Conservation (phyloP, 768 basidiomycete species). For the Sporobolomyces pararoseus region DNA sequence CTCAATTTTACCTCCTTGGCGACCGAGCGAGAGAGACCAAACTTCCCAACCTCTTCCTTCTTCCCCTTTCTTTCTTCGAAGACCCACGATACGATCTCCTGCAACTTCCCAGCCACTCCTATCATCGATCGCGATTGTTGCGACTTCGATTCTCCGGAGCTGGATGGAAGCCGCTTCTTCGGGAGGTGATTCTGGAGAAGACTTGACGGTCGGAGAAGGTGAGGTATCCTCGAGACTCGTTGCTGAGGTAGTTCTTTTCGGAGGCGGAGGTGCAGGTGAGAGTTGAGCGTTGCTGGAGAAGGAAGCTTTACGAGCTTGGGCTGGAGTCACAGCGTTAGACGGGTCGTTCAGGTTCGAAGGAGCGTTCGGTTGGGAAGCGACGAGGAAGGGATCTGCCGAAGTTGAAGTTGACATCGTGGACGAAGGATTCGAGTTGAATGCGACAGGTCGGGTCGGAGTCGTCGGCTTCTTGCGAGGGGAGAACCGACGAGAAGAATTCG, state of each 20-base stretch:
- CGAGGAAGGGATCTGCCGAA: conserved; percentile 26
- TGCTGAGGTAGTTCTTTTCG: conserved; percentile 45
- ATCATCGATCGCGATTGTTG: conserved; percentile 54
- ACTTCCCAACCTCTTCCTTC: conserved; percentile 30
- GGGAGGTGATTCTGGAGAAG: conserved; percentile 25
- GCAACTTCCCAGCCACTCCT: conserved; percentile 73
- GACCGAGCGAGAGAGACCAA: conserved; percentile 17
- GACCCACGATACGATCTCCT: conserved; percentile 58
- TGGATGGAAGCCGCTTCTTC: conserved; percentile 42
- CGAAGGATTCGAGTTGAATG: conserved; percentile 5
- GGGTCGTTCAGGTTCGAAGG: conserved; percentile 52
- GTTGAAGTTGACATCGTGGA: neutral
- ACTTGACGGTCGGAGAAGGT: conserved; percentile 36
- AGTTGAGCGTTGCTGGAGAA: conserved; percentile 52
- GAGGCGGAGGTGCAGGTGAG: conserved; percentile 43
- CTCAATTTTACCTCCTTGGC: neutral
- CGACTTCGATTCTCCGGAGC: conserved; percentile 50
- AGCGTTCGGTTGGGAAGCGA: conserved; percentile 58
- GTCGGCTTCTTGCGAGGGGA: conserved; percentile 58
- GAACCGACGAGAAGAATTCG: conserved; percentile 60
- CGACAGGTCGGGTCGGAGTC: conserved; percentile 16
- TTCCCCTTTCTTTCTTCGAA: conserved; percentile 51
- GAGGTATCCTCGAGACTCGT: conserved; percentile 51
- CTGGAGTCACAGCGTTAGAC: neutral
- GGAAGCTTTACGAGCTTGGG: conserved; percentile 49